Conservation (phyloP, 345 rosid genomes). For the Clausena lansium region DNA sequence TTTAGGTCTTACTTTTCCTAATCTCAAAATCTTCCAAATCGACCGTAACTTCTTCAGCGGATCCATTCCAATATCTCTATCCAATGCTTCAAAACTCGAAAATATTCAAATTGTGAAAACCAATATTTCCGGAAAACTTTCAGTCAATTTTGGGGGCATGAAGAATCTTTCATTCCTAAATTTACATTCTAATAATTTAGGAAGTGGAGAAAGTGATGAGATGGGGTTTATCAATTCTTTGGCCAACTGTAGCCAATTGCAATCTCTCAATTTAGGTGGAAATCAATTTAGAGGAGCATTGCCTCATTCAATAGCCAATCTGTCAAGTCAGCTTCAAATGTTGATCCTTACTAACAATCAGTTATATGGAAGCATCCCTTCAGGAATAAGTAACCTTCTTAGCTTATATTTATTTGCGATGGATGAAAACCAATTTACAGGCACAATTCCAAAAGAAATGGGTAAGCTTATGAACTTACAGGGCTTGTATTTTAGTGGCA, state of each 20-base stretch:
- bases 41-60: slow-evolving; percentile 9
- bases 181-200: slow-evolving; percentile 5
- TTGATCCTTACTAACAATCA: background rate
- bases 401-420: background rate
- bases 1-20: slow-evolving; percentile 18
- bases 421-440: background rate
- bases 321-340: background rate
- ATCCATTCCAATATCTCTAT: slow-evolving; percentile 19
- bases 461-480: background rate
- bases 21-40: background rate
- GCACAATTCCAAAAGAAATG: slow-evolving; percentile 7
- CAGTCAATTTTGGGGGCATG: slow-evolving; percentile 13
- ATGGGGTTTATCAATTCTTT: slow-evolving; percentile 12
- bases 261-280: background rate
- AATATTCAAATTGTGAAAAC: background rate
- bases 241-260: slow-evolving; percentile 13
- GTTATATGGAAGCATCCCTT: slow-evolving; percentile 13
- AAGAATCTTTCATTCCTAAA: background rate
- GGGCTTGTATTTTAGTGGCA: background rate
- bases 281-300: slow-evolving; percentile 14
- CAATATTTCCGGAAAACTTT: slow-evolving; percentile 21
- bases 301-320: slow-evolving; percentile 18
- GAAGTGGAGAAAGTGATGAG: slow-evolving; percentile 21
- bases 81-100: slow-evolving; percentile 23
- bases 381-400: slow-evolving; percentile 8